Percentiles rank a stretch among this genome's conserved stretches.
Conservation (phyloP, 768 basidiomycete genomes). For the Hortiboletus campestris region DNA sequence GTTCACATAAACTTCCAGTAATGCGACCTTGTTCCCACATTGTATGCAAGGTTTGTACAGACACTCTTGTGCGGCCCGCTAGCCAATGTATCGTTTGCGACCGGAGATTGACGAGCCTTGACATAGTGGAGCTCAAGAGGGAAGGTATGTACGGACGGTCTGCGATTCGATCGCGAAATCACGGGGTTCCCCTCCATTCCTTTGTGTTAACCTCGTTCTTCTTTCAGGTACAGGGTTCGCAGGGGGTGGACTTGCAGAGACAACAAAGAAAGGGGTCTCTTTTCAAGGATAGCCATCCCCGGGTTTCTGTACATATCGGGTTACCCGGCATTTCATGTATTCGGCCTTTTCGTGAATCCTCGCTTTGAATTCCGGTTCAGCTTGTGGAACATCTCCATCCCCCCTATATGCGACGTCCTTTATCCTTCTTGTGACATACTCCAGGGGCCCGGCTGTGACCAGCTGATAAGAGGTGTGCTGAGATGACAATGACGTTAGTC, state of each 20-base stretch:
- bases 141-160: constrained; percentile 60
- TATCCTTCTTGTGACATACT: neutral
- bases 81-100: constrained; percentile 91
- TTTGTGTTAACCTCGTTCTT: constrained; percentile 1
- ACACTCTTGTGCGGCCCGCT: constrained; percentile 75
- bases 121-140: constrained; percentile 79
- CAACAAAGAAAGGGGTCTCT: constrained; percentile 71
- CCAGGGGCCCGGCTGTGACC: neutral
- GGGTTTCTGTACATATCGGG: constrained; percentile 1
- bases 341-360: constrained; percentile 1
- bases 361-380: neutral
- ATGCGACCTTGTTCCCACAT: constrained; percentile 90
- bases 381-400: neutral
- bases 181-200: neutral
- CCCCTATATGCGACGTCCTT: neutral
- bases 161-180: neutral
- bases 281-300: constrained; percentile 70
- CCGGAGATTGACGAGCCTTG: constrained; percentile 56
- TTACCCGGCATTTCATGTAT: neutral
- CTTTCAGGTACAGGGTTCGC: constrained; percentile 85
- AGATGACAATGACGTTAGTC: neutral
- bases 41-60: constrained; percentile 86
- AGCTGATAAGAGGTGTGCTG: neutral
- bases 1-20: constrained; percentile 40
- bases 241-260: constrained; percentile 92